Conservation (phyloP, 192 early-diverging fungal species). For the Phycomyces nitens region DNA sequence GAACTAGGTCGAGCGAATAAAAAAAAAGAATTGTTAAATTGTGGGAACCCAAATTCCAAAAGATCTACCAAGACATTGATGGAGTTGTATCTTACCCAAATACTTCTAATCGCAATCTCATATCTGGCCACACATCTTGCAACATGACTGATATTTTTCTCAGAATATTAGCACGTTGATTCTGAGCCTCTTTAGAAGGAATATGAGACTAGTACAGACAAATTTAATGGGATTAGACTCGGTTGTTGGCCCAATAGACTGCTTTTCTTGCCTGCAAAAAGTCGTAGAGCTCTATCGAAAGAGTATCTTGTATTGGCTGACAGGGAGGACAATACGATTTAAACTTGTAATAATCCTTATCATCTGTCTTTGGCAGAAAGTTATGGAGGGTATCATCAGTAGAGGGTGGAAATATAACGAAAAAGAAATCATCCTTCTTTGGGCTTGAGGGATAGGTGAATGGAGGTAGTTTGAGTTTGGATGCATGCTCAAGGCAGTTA, state of each 20-base stretch:
- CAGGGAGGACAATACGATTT: background rate
- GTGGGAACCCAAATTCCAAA: too few relatives aligned
- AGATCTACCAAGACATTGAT: too few relatives aligned
- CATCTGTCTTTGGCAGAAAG: background rate
- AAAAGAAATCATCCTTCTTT: background rate
- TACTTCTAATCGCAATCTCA: background rate
- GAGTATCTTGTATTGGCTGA: too few relatives aligned
- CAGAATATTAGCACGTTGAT: background rate
- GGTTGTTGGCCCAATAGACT: too few relatives aligned
- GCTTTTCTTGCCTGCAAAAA: too few relatives aligned
- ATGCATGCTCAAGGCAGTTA: too few relatives aligned
- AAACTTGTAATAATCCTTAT: background rate
- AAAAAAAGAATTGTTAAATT: background rate
- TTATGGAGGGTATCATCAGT: background rate
- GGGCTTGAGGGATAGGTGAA: background rate
- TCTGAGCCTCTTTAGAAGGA: background rate
- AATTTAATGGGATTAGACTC: background rate
- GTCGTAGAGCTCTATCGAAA: too few relatives aligned
- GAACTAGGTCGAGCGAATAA: constrained; percentile 20
- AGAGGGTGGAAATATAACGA: background rate
- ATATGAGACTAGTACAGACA: background rate
- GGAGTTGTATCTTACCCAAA: constrained; percentile 12
- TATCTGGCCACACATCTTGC: background rate
- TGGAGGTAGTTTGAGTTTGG: background rate
- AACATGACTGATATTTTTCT: background rate